These are phyloP conservation scores for Nepenthes mirabilis DNA, from an alignment of 148 eudicot genomes.

Conservation along the genomic window DNA sequence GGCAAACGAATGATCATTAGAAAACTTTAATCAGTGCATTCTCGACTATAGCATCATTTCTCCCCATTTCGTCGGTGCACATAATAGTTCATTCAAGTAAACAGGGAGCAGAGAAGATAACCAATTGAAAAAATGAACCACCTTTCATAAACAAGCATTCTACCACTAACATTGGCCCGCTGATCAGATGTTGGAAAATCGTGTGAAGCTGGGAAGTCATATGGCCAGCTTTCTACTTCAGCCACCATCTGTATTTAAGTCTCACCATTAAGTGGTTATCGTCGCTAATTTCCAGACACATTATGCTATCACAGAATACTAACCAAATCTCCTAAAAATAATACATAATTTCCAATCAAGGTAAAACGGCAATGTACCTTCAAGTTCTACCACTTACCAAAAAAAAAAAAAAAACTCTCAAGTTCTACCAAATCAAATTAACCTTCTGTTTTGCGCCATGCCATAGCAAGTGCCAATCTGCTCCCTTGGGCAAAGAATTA, in stretches of 20 bases:
- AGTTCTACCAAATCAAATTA: neutral
- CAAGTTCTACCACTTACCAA: no score
- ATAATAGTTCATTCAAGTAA: neutral
- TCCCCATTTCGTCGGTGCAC: neutral
- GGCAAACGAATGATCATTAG: neutral
- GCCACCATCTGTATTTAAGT: constrained; percentile 23
- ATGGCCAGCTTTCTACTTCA: constrained; percentile 64
- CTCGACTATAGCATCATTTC: neutral
- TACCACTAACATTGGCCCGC: constrained; percentile 40
- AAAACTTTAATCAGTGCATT: neutral
- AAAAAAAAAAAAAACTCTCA: no score
- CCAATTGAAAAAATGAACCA: constrained; percentile 6
- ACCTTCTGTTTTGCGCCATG: constrained; percentile 50
- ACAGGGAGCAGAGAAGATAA: neutral
- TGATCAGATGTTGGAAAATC: constrained; percentile 36
- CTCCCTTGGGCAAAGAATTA: constrained; percentile 26
- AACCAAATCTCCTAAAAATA: neutral
- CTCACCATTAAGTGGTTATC: neutral
- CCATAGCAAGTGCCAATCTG: constrained; percentile 33
- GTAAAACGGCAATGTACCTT: no score
- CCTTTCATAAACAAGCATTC: constrained; percentile 54
- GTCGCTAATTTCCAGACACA: neutral
- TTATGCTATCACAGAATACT: neutral
- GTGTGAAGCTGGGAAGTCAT: constrained; percentile 42
- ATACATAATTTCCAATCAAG: no score